Percentiles rank a stretch among this genome's conserved stretches.
phyloP scores from a whole-genome alignment of 331 rosid species.

The Cydonia oblonga region DNA sequence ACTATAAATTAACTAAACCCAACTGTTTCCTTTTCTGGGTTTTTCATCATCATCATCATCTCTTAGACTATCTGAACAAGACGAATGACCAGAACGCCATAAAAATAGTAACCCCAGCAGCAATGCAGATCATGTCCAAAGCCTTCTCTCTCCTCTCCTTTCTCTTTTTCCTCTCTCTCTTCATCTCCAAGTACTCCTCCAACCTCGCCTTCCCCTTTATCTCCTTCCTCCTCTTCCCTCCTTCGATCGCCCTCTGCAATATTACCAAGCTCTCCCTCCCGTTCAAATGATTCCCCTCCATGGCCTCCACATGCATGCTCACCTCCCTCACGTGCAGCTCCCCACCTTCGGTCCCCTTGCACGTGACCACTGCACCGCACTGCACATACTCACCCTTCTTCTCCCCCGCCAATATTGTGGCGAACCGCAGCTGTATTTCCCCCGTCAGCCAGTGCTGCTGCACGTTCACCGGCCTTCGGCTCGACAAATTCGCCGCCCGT shows the following conservation, averaged over 20 bases:
- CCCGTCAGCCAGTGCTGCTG: constrained; percentile 58
- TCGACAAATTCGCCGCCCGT: constrained; percentile 54
- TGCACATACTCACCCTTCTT: constrained; percentile 14
- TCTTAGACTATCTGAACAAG: constrained; percentile 8
- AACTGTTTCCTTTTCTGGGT: background rate
- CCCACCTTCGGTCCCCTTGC: constrained; percentile 44
- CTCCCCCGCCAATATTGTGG: constrained; percentile 30
- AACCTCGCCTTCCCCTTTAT: constrained; percentile 19
- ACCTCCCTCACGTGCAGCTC: constrained; percentile 52
- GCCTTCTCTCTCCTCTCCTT: constrained; percentile 33
- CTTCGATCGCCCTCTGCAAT: constrained; percentile 41
- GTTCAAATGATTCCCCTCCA: constrained; percentile 53
- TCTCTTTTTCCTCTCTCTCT: constrained; percentile 33
- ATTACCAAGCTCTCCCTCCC: constrained; percentile 57
- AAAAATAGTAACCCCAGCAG: constrained; percentile 28
- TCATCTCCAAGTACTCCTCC: constrained; percentile 21
- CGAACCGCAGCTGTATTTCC: constrained; percentile 40
- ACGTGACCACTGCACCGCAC: constrained; percentile 50
- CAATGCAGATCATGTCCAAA: constrained; percentile 36
- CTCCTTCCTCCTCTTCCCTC: constrained; percentile 34
- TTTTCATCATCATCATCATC: too few relatives aligned
- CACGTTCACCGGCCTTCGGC: constrained; percentile 42
- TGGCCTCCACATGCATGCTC: constrained; percentile 50
- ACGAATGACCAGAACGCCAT: constrained; percentile 26
- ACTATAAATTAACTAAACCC: background rate